phyloP scores from a whole-genome alignment of 2,329 filamentous ascomycete species.

The Paraconiothyrium sp. region DNA sequence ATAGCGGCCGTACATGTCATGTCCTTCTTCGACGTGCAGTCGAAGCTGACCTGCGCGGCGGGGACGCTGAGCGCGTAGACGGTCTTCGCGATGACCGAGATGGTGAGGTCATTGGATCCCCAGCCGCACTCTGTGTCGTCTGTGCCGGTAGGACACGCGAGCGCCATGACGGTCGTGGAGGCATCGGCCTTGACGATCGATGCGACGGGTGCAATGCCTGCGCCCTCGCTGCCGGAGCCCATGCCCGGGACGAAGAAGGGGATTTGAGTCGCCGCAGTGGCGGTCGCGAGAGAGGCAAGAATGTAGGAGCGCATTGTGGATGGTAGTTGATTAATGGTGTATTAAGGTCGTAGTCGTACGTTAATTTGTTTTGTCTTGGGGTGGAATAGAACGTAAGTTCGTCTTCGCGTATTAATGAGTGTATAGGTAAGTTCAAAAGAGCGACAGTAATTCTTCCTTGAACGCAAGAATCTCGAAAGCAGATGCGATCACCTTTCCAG shows the following conservation, averaged over 20 bases:
- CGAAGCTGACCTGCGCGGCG: constrained; percentile 31
- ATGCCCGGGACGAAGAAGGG: constrained; percentile 14
- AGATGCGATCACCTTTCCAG: background rate
- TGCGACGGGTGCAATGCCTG: constrained; percentile 33
- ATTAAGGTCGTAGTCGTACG: background rate
- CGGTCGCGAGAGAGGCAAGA: background rate
- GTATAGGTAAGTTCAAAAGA: constrained; percentile 2
- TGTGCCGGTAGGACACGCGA: constrained; percentile 34
- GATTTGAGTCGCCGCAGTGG: constrained; percentile 7
- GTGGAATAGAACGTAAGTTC: background rate
- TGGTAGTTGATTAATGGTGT: background rate
- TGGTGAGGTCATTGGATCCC: constrained; percentile 28
- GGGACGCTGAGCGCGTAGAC: constrained; percentile 33
- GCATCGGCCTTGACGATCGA: constrained; percentile 32
- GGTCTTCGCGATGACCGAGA: constrained; percentile 32
- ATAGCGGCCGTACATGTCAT: constrained; percentile 39
- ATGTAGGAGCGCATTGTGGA: constrained; percentile 5
- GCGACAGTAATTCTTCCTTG: background rate
- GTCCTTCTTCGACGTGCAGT: constrained; percentile 37
- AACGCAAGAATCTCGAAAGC: background rate
- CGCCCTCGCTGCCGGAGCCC: constrained; percentile 12
- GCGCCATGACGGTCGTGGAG: constrained; percentile 33
- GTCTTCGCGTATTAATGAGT: constrained; percentile 5
- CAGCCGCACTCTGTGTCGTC: constrained; percentile 37
- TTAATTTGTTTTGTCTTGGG: background rate